Base-by-base conservation (phyloP, 352 stramenopile species). In the Globisporangium splendens region DNA sequence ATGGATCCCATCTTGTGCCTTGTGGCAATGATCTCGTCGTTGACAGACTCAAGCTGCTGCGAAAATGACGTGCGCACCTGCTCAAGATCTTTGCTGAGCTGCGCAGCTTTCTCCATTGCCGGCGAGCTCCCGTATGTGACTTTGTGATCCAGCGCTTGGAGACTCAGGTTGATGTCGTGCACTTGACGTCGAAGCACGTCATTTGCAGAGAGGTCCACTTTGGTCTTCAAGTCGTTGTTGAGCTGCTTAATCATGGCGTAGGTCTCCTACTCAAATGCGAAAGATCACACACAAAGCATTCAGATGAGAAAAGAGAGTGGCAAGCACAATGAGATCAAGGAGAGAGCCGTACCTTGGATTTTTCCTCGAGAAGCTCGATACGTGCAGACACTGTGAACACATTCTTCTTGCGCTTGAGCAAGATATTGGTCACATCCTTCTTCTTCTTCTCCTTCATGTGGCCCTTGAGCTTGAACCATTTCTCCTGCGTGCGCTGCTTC, bases 371-470 rank as follows among this genome's bases (percentile, higher is more conserved):
- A 14, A 90, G 60, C 54, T 90, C 80, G 51, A 90, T 87, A 24
- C 80, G 70, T 7, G 79, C 81, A 10, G 80, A 90, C 6, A 90
- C 78, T 1, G 80, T 90, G 50, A 90, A 90, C 4, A 90, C 77
- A 18, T 88, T 90, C 47, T 90, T 90, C 66, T 90, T 90, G 51
- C 80, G 80, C 61, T 86, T 90, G 47, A 90, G 70, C 35, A 88
- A 38, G 49, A 90, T 90, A 43, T 86, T 90, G 6, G 77, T 71
- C 13, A 88, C 68, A 33, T 88, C 78, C 48, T 88, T 88, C 56
- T 90, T 90, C 47, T 87, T 76, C 44, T 90, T 88, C 44, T 90
- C 80, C 49, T 88, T 87, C 31, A 90, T 63, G 62, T 90, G 80
- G 12, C 77, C 78, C 55, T 84, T 83, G 41, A 90, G 58, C 17